These are phyloP conservation scores for Backusella macrospora DNA, from an alignment of 192 early-diverging fungal genomes.

Conservation along the genomic window DNA sequence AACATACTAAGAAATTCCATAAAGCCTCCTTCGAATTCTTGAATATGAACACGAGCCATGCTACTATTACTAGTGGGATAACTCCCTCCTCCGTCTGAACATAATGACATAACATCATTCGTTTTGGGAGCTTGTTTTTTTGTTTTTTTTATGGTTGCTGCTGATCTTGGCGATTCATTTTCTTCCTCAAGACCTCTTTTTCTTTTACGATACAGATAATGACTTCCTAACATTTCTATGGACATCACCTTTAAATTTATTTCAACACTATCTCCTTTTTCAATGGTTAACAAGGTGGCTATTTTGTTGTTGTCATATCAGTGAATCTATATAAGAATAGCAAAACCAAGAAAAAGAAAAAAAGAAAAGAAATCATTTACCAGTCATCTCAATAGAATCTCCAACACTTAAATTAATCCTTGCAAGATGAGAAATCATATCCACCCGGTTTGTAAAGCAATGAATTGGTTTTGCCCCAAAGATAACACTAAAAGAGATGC, in stretches of 20 bases:
- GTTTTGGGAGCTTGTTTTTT: background rate
- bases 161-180: background rate
- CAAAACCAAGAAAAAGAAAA: background rate
- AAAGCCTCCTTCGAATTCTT: background rate
- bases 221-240: background rate
- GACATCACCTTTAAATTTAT: background rate
- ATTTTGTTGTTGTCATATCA: background rate
- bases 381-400: slow-evolving; percentile 4
- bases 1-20: background rate
- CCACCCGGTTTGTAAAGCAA: background rate
- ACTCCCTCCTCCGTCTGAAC: background rate
- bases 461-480: background rate
- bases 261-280: background rate
- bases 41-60: background rate
- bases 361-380: background rate
- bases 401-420: background rate
- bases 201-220: background rate
- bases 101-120: background rate
- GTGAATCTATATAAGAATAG: background rate
- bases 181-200: background rate
- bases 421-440: background rate
- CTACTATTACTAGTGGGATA: background rate
- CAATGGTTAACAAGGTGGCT: background rate
- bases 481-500: background rate
- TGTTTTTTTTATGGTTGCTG: background rate